Percentiles rank a stretch among this genome's conserved stretches.
Conservation (phyloP, 2,329 filamentous ascomycete species). For the Neoarthrinium moseri region DNA sequence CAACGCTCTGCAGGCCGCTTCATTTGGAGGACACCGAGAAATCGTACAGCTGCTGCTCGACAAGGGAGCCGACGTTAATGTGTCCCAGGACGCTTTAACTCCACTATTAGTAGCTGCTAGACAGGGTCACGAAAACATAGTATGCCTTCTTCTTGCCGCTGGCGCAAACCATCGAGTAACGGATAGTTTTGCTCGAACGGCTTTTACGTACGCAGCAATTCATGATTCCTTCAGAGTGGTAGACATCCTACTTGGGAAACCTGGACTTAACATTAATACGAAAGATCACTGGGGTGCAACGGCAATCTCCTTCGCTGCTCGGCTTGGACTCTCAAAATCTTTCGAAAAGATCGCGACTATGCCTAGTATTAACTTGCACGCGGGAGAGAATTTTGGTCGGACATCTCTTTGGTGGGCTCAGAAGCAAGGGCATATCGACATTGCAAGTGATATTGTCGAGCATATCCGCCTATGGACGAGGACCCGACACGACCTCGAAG, state of each 20-base stretch:
- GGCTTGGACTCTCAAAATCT: background rate
- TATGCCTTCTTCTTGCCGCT: too few species aligned
- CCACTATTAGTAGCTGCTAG: too few species aligned
- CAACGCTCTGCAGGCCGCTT: constrained; percentile 14
- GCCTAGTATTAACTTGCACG: background rate
- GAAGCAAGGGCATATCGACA: background rate
- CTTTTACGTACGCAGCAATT: too few species aligned
- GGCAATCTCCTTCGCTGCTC: background rate
- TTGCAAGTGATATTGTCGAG: background rate
- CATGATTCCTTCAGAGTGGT: background rate
- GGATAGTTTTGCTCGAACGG: too few species aligned
- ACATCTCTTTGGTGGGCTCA: background rate
- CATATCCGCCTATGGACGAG: too few species aligned
- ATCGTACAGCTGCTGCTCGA: background rate
- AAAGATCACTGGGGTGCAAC: background rate
- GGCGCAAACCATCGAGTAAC: too few species aligned
- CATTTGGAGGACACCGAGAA: constrained; percentile 7
- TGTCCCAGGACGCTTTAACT: too few species aligned
- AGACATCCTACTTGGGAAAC: background rate
- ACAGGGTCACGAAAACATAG: too few species aligned
- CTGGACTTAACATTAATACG: background rate
- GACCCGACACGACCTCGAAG: too few species aligned
- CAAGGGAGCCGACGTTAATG: background rate
- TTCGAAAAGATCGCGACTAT: background rate
- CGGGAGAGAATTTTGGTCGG: background rate